Base-by-base conservation (phyloP, 345 rosid species). In the Lumnitzera littorea region DNA sequence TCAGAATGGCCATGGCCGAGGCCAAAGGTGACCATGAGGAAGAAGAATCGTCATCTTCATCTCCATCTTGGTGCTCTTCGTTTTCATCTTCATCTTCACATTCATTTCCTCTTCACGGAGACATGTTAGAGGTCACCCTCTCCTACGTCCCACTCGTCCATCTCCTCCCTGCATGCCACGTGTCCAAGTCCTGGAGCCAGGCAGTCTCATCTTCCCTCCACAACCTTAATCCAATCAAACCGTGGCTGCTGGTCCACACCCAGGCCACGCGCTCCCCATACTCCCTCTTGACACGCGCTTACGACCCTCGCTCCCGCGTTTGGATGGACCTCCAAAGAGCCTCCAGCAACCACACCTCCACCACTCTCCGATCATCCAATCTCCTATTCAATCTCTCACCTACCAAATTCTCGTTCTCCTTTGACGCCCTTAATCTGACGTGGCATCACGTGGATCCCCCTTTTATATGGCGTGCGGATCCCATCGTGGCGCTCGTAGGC, bases 381-480 rank as follows among this genome's bases (percentile, higher is more conserved):
- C 71, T 91, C 27, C 81, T 89, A 25, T 87, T 84, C 80, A 65
- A 67, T 64, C 24, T 89, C 11, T 83, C 96, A 0, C 79, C 83
- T 5, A 51, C 82, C 41, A 74, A 46, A 50, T 59, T 86, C 53
- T 84, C 88, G 12, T 82, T 91, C 82, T 89, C 98, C 7, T 8
- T 64, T 50, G 98, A 91, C 75, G 79, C 87, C 2, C 77, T 91
- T 63, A 84, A 82, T 67, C 70, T 80, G 5, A 50, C 64, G 12
- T 89, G 98, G 98, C 80, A 73, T 72, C 80, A 80, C 65, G 86
- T 67, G 47, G 61, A 60, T 17, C 72, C 84, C 0, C 91, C 95
- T 2, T 75, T 49, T 15, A 63, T 78, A 2, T 85, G 91, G 91
- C 74, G 95, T 36, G 27, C 74, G 2, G 96, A 86, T 65, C 98